Conservation (phyloP, 2,329 filamentous ascomycete genomes). For the Ophiostoma ulmi region DNA sequence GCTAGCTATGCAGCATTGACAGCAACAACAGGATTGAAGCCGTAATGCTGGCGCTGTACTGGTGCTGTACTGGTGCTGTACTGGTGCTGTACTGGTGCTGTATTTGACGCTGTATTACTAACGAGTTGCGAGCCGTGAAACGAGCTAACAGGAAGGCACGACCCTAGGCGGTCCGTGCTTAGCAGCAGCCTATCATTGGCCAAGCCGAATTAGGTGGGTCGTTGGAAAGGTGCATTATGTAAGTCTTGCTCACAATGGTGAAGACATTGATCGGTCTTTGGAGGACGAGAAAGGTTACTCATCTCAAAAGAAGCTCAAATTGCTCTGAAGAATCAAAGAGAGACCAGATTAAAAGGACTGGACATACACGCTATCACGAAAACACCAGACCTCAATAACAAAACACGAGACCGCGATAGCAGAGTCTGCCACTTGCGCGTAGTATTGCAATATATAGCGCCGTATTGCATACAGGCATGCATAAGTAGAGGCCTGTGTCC, state of each 20-base stretch:
- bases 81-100: no score
- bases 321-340: background rate
- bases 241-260: background rate
- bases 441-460: constrained; percentile 8
- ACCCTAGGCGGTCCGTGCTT: constrained; percentile 14
- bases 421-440: background rate
- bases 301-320: background rate
- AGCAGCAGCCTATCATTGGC: constrained; percentile 15
- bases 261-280: background rate
- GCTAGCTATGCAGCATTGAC: background rate
- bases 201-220: background rate
- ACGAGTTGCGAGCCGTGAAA: constrained; percentile 15
- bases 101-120: background rate
- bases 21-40: background rate
- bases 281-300: background rate
- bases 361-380: background rate
- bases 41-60: background rate
- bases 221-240: background rate
- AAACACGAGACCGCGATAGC: background rate
- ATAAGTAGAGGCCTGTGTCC: background rate
- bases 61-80: background rate
- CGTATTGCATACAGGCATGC: background rate
- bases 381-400: background rate
- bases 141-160: constrained; percentile 21
- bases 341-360: no score